Percentiles rank a stretch among this genome's conserved stretches.
Conservation (phyloP, 495 filamentous ascomycete genomes). For the Acidiella bohemica region DNA sequence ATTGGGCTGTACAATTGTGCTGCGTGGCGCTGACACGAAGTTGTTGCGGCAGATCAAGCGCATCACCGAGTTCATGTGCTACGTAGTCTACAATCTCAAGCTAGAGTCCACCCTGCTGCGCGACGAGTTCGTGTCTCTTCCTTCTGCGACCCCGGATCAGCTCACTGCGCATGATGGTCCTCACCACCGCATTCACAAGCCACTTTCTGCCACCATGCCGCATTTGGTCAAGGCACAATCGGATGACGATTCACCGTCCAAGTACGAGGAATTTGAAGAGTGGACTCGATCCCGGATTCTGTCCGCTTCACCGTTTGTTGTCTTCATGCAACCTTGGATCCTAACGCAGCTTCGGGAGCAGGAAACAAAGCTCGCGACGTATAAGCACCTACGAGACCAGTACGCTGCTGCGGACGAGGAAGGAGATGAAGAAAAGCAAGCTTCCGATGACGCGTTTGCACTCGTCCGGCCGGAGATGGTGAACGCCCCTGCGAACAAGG, state of each 20-base stretch:
- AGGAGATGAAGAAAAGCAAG: constrained; percentile 18
- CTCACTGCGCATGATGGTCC: constrained; percentile 4
- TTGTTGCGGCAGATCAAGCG: constrained; percentile 68
- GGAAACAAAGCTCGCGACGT: constrained; percentile 64
- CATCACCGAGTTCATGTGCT: constrained; percentile 97
- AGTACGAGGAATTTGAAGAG: constrained; percentile 86
- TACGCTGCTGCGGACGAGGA: constrained; percentile 32
- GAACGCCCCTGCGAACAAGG: constrained; percentile 61
- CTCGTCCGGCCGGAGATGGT: constrained; percentile 93
- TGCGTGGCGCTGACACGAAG: constrained; percentile 64
- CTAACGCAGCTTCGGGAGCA: constrained; percentile 84
- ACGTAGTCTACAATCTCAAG: constrained; percentile 95
- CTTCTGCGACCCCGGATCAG: constrained; percentile 39
- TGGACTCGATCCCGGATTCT: constrained; percentile 83
- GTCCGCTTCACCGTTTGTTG: constrained; percentile 93
- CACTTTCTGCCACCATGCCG: neutral
- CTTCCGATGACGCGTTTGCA: constrained; percentile 48
- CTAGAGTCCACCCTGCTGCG: constrained; percentile 92
- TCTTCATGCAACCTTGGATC: constrained; percentile 84
- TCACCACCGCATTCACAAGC: neutral
- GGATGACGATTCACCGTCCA: constrained; percentile 53
- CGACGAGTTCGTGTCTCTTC: constrained; percentile 85
- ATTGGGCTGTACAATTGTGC: constrained; percentile 88
- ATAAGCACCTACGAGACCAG: constrained; percentile 70
- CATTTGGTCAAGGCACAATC: constrained; percentile 6